Conservation (phyloP, 352 stramenopile genomes). For the Phytophthora tentaculata region DNA sequence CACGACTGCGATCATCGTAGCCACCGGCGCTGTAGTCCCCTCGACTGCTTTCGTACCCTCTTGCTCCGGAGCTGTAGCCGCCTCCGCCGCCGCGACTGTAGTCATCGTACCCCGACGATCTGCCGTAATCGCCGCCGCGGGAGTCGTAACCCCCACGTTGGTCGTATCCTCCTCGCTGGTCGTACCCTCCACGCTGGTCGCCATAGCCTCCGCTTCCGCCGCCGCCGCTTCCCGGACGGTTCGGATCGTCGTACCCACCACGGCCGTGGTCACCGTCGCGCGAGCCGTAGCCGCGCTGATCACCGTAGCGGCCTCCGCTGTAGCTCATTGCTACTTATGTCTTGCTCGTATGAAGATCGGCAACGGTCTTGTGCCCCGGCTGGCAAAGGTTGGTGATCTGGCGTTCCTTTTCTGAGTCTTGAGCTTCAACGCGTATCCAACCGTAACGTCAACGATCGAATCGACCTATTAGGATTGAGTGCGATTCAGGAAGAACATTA, state of each 20-base stretch:
- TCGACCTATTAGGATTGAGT: too few species aligned
- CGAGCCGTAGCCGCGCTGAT: too few species aligned
- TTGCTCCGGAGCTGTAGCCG: conserved; percentile 8
- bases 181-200: neutral
- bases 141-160: conserved; percentile 12
- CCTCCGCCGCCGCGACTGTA: conserved; percentile 7
- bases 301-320: conserved; percentile 10
- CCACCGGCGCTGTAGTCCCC: conserved; percentile 7
- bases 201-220: too few species aligned
- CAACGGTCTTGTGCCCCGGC: too few species aligned
- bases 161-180: conserved; percentile 26
- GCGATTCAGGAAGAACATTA: too few species aligned
- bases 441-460: neutral
- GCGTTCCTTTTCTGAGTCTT: conserved; percentile 1
- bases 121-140: conserved; percentile 9
- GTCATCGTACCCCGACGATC: conserved; percentile 15
- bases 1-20: conserved; percentile 16
- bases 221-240: too few species aligned
- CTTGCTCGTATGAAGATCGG: too few species aligned
- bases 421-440: conserved; percentile 3
- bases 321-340: conserved; percentile 35
- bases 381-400: too few species aligned
- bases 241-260: too few species aligned
- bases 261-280: neutral
- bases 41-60: conserved; percentile 10